Evolutionary conservation across 2,329 filamentous ascomycete species (phyloP).

Genomic region (Dactylellina cionopaga): DNA sequence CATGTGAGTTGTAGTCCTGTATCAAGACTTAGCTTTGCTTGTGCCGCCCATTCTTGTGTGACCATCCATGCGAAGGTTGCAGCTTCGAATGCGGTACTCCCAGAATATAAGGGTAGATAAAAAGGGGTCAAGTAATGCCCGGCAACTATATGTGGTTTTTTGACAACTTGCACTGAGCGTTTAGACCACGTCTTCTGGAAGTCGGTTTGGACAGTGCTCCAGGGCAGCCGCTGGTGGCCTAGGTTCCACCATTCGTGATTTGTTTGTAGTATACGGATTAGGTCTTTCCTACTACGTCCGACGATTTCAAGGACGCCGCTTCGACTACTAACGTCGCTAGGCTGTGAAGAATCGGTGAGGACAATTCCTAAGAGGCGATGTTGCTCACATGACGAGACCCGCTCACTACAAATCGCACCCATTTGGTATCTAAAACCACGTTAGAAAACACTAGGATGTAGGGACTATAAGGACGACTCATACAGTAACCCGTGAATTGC

Average conservation of each 20-base stretch:
- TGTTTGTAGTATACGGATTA: slow-evolving; percentile 36
- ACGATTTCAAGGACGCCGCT: slow-evolving; percentile 33
- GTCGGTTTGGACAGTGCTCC: slow-evolving; percentile 20
- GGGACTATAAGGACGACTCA: not conserved
- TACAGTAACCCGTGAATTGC: slow-evolving; percentile 47
- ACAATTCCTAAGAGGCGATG: slow-evolving; percentile 40
- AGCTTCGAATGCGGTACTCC: slow-evolving; percentile 47
- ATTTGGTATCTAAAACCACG: slow-evolving; percentile 35
- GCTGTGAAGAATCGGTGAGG: slow-evolving; percentile 13
- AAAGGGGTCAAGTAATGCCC: slow-evolving; percentile 47
- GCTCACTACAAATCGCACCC: slow-evolving; percentile 43
- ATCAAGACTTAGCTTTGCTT: slow-evolving; percentile 17
- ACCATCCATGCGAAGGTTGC: slow-evolving; percentile 51
- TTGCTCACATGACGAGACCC: slow-evolving; percentile 42
- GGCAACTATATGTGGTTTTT: slow-evolving; percentile 15
- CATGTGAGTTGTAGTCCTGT: slow-evolving; percentile 41
- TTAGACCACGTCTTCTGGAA: slow-evolving; percentile 45
- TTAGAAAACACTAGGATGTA: slow-evolving; percentile 1
- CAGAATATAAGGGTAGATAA: slow-evolving; percentile 50
- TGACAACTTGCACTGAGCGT: slow-evolving; percentile 20
- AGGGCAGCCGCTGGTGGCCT: slow-evolving; percentile 43
- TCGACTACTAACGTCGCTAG: slow-evolving; percentile 12
- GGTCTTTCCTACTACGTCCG: slow-evolving; percentile 36
- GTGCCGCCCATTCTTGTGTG: slow-evolving; percentile 44
- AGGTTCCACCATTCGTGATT: slow-evolving; percentile 53